Evolutionary conservation across 768 basidiomycete genomes (phyloP).

Genomic region (Leccinum truebloodii): DNA sequence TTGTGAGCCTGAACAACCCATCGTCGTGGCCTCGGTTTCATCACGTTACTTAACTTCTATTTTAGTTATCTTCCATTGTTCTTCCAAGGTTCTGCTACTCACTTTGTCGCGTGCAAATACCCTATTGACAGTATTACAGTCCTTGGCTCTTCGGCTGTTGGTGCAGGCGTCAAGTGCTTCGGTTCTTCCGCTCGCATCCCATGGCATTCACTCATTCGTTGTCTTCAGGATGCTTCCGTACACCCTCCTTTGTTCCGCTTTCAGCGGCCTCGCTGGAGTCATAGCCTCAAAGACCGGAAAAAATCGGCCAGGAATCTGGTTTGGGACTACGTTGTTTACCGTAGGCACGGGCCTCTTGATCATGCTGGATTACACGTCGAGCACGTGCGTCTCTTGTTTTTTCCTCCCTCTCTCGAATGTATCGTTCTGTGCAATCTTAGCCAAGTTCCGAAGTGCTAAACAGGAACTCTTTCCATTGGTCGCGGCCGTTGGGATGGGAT

Average conservation of each 20-base stretch:
- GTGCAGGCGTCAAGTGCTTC: constrained; percentile 67
- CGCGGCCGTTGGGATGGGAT: constrained; percentile 62
- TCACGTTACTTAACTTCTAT: neutral
- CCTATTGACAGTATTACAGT: constrained; percentile 28
- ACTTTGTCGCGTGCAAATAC: neutral
- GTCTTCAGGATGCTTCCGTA: constrained; percentile 65
- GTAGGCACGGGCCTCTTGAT: constrained; percentile 75
- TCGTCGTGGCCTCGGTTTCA: too few relatives aligned
- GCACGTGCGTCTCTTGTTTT: constrained; percentile 35
- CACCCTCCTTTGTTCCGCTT: constrained; percentile 56
- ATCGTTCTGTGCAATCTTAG: constrained; percentile 2
- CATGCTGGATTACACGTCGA: constrained; percentile 59
- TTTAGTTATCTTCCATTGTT: constrained; percentile 67
- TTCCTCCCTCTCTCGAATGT: neutral
- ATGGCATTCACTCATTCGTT: neutral
- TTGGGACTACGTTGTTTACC: constrained; percentile 55
- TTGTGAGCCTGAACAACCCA: constrained; percentile 16
- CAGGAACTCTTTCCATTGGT: constrained; percentile 68
- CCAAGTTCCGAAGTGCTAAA: constrained; percentile 44
- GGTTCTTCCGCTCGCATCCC: constrained; percentile 22
- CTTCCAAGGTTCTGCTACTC: constrained; percentile 47
- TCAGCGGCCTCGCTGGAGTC: constrained; percentile 58
- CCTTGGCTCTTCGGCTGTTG: constrained; percentile 72
- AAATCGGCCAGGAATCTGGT: constrained; percentile 67
- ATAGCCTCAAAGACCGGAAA: constrained; percentile 55